Percentiles rank a stretch among this genome's conserved stretches.
These are phyloP conservation scores for Pseudonitzschia delicatissima DNA, from an alignment of 108 stramenopile species.

Conservation along the genomic window DNA sequence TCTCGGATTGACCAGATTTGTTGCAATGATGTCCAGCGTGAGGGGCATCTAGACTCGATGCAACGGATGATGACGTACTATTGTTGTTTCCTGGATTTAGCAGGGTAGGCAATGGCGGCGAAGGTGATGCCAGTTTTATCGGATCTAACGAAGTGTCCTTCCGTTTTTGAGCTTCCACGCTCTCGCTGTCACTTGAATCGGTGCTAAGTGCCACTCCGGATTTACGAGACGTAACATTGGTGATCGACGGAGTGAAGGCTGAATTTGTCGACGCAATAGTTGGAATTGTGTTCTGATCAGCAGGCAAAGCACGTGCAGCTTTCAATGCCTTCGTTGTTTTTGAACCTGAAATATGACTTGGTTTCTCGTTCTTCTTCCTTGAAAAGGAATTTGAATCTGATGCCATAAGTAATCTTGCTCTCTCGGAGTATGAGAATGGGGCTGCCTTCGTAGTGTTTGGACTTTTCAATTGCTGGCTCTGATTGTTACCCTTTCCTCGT, in stretches of 20 bases:
- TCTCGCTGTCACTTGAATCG: slow-evolving; percentile 32
- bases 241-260: slow-evolving; percentile 32
- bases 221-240: slow-evolving; percentile 12
- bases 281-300: slow-evolving; percentile 55
- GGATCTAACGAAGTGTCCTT: slow-evolving; percentile 9
- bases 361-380: slow-evolving; percentile 26
- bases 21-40: slow-evolving; percentile 50
- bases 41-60: slow-evolving; percentile 82
- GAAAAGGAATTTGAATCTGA: neutral
- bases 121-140: slow-evolving; percentile 25
- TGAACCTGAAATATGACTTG: slow-evolving; percentile 26
- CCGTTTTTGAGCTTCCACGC: slow-evolving; percentile 18
- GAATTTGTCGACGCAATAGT: slow-evolving; percentile 59
- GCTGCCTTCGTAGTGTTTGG: neutral
- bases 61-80: slow-evolving; percentile 78
- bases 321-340: slow-evolving; percentile 29
- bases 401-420: slow-evolving; percentile 3
- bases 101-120: slow-evolving; percentile 70
- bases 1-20: slow-evolving; percentile 43
- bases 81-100: slow-evolving; percentile 65
- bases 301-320: slow-evolving; percentile 18
- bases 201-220: slow-evolving; percentile 18
- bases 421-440: neutral
- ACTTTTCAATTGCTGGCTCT: neutral
- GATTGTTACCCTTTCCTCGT: neutral